Percentiles rank a stretch among this genome's conserved stretches.
Evolutionary conservation across 805 yeast species (phyloP).

Genomic region (Osmozyma mogii): DNA sequence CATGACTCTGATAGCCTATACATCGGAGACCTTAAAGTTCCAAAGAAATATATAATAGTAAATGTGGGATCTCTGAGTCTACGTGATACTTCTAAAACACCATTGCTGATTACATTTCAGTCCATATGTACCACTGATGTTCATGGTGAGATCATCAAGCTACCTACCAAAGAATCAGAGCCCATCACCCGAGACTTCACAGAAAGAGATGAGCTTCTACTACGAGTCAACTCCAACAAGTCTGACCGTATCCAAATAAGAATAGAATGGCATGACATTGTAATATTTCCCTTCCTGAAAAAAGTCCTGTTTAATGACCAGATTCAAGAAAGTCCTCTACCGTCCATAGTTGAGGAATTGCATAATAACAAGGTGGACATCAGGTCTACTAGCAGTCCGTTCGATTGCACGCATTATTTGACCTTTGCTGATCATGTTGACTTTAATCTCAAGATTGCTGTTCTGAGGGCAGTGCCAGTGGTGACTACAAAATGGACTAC

Average conservation of each 20-base stretch:
- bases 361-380: conserved; percentile 4
- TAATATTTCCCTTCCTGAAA: conserved; percentile 9
- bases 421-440: conserved; percentile 9
- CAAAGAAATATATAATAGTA: conserved; percentile 23
- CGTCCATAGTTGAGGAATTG: conserved; percentile 5
- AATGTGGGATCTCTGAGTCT: conserved; percentile 7
- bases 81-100: conserved; percentile 6
- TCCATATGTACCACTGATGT: conserved; percentile 25
- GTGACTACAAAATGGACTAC: conserved; percentile 19
- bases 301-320: conserved; percentile 8
- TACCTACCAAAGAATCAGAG: conserved; percentile 9
- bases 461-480: conserved; percentile 24
- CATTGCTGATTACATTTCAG: conserved; percentile 16
- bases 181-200: conserved; percentile 6
- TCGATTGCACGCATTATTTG: conserved; percentile 18
- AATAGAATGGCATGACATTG: conserved; percentile 17
- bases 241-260: conserved; percentile 10
- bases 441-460: conserved; percentile 14
- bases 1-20: conserved; percentile 14
- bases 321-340: conserved; percentile 9
- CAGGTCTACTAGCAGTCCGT: conserved; percentile 9
- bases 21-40: conserved; percentile 22
- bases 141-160: conserved; percentile 17
- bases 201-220: conserved; percentile 3
- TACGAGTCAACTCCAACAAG: conserved; percentile 12